These are phyloP conservation scores for Fonsecaea pedrosoi DNA, from an alignment of 2,329 filamentous ascomycete species.

Conservation along the genomic window DNA sequence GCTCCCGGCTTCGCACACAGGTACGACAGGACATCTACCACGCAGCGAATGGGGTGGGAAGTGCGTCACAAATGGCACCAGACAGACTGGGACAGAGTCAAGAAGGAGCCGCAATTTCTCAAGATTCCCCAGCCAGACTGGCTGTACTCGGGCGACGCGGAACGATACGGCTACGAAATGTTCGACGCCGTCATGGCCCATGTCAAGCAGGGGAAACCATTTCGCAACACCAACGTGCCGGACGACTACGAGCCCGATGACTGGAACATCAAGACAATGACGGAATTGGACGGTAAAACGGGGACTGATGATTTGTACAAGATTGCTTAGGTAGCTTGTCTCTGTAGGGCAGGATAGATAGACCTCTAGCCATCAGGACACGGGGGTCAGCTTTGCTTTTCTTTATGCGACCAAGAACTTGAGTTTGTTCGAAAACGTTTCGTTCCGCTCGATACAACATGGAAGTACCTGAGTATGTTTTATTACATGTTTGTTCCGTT, in stretches of 20 bases:
- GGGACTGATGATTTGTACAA: not conserved
- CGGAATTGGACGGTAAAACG: not conserved
- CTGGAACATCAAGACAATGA: constrained; percentile 52
- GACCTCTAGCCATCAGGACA: too few species aligned
- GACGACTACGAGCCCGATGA: constrained; percentile 50
- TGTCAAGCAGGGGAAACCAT: constrained; percentile 51
- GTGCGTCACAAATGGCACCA: constrained; percentile 54
- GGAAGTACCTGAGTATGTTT: too few species aligned
- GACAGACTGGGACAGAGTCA: constrained; percentile 57
- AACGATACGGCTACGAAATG: constrained; percentile 53
- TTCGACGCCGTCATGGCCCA: constrained; percentile 48
- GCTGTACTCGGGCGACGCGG: constrained; percentile 58
- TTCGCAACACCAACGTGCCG: constrained; percentile 56
- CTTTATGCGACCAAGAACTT: too few species aligned
- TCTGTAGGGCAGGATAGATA: too few species aligned
- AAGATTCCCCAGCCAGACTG: constrained; percentile 56
- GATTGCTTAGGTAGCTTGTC: not conserved
- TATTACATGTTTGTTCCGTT: too few species aligned
- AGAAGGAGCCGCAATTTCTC: constrained; percentile 51
- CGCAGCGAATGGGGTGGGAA: constrained; percentile 54
- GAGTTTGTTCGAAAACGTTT: too few species aligned
- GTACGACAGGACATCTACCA: constrained; percentile 52
- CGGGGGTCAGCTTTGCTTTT: too few species aligned
- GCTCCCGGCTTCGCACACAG: constrained; percentile 48
- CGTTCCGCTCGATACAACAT: too few species aligned